A percentile compares a stretch with the other conserved stretches of the same genome.
phyloP scores from a whole-genome alignment of 352 stramenopile genomes.

The Phytophthora chlamydospora region DNA sequence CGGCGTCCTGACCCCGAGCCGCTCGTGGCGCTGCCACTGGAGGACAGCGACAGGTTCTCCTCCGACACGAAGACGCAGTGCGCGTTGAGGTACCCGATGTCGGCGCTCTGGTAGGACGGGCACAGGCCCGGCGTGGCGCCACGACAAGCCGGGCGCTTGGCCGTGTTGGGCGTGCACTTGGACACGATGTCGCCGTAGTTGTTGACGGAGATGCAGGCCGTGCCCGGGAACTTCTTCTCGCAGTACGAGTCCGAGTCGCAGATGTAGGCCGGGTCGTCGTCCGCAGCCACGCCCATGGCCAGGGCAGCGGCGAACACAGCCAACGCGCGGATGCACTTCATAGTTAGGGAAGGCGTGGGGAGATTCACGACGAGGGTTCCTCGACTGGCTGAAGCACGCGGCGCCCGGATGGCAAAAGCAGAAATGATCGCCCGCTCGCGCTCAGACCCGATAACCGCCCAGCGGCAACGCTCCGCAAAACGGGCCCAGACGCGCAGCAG shows the following conservation, averaged over 20 bases:
- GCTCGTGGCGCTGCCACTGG: constrained; percentile 25
- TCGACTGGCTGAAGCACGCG: constrained; percentile 11
- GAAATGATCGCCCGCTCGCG: constrained; percentile 33
- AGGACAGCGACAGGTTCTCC: constrained; percentile 38
- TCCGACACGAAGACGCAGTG: constrained; percentile 86
- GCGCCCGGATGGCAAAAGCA: constrained; percentile 23
- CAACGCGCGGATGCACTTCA: constrained; percentile 52
- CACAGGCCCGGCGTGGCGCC: constrained; percentile 74
- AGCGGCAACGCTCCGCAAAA: constrained; percentile 29
- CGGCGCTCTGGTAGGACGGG: constrained; percentile 76
- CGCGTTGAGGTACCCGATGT: constrained; percentile 78
- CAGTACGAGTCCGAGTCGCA: constrained; percentile 80
- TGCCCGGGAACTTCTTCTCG: constrained; percentile 63
- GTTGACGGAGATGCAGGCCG: constrained; percentile 80
- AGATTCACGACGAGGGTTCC: background rate
- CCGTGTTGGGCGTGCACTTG: constrained; percentile 87
- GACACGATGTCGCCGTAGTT: constrained; percentile 72
- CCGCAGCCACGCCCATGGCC: constrained; percentile 32
- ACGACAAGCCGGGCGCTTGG: constrained; percentile 73
- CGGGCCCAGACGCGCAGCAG: background rate
- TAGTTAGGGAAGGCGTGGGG: constrained; percentile 7
- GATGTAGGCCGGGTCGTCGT: constrained; percentile 48
- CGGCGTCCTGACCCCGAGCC: constrained; percentile 24
- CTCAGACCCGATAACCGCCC: constrained; percentile 10
- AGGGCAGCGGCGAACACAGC: constrained; percentile 39